These are phyloP conservation scores for Physcomitrellopsis africana DNA, from an alignment of 225 moss, liverwort and hornwort genomes.

Conservation along the genomic window DNA sequence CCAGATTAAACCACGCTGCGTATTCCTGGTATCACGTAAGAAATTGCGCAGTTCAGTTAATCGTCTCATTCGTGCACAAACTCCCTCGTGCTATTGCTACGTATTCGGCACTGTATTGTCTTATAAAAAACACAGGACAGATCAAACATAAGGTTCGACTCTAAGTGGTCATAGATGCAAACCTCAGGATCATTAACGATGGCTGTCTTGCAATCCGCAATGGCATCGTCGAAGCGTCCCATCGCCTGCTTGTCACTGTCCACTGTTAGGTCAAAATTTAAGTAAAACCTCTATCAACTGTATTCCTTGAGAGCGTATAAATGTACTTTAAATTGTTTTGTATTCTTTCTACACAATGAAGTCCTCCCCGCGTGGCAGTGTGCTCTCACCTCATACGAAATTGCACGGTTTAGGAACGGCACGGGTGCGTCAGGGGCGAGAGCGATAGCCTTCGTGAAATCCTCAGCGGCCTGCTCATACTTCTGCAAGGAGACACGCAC, in stretches of 20 bases:
- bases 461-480: constrained; percentile 72
- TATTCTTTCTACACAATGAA: too few relatives aligned
- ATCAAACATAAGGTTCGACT: neutral
- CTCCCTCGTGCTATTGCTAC: neutral
- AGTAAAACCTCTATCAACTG: too few relatives aligned
- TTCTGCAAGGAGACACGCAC: constrained; percentile 85
- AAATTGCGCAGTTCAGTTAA: constrained; percentile 5
- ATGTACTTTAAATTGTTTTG: too few relatives aligned
- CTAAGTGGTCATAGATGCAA: neutral
- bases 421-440: constrained; percentile 90
- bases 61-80: neutral
- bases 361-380: too few relatives aligned
- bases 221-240: constrained; percentile 84
- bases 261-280: constrained; percentile 15
- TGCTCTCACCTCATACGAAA: constrained; percentile 76
- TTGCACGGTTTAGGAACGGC: constrained; percentile 93
- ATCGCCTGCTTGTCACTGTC: constrained; percentile 27
- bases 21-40: constrained; percentile 66
- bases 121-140: constrained; percentile 1
- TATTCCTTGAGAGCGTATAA: too few relatives aligned
- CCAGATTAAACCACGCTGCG: constrained; percentile 98
- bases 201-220: constrained; percentile 22
- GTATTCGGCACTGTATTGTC: neutral
- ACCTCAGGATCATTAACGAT: too few relatives aligned
- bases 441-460: constrained; percentile 86